Conservation (phyloP, 306 rosid species). For the Fragaria nilgerrensis region DNA sequence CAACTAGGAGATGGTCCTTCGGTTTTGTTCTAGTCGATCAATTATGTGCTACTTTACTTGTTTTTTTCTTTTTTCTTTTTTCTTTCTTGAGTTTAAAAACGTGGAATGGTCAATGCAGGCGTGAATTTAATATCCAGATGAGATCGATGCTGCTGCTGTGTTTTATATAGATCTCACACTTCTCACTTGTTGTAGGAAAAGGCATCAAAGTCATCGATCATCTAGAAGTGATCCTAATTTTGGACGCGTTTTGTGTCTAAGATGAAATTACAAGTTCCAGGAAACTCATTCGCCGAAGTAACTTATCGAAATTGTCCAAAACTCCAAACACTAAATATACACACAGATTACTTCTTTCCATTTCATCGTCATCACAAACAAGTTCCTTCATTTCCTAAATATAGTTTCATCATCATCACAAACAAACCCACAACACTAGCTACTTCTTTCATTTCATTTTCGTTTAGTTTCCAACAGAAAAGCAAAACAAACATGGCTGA, state of each 20-base stretch:
- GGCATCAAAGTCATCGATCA: not conserved
- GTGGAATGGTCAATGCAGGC: not conserved
- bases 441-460: not conserved
- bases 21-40: not conserved
- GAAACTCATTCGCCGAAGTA: too few relatives aligned
- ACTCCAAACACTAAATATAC: too few relatives aligned
- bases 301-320: too few relatives aligned
- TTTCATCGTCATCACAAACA: constrained; percentile 6
- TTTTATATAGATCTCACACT: too few relatives aligned
- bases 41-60: not conserved
- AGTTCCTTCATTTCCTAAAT: not conserved
- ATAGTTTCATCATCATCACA: not conserved
- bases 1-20: not conserved
- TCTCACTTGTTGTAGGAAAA: not conserved
- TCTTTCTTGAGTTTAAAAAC: not conserved
- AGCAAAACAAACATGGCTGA: constrained; percentile 29
- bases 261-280: too few relatives aligned
- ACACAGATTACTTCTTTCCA: not conserved
- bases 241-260: not conserved
- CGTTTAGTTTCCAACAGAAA: not conserved
- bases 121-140: not conserved
- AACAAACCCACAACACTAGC: not conserved
- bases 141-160: not conserved
- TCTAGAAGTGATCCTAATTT: constrained; percentile 16
- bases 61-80: not conserved